These are phyloP conservation scores for Xeromyces bisporus DNA, from an alignment of 495 filamentous ascomycete species.

Conservation along the genomic window DNA sequence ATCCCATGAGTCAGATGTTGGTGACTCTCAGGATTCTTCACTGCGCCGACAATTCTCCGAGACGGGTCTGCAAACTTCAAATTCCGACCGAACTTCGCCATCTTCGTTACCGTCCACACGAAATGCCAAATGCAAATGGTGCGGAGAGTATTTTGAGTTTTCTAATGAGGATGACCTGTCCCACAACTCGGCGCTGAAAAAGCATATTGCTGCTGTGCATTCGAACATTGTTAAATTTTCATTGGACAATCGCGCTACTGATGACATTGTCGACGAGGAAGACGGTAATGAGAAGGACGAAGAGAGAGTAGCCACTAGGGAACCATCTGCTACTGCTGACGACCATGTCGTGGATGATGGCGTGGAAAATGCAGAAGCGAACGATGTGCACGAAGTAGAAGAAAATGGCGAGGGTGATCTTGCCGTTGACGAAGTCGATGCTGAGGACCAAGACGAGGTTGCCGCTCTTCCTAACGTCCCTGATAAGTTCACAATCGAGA, in stretches of 20 bases:
- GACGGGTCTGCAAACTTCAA: constrained; percentile 19
- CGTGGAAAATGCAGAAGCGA: constrained; percentile 10
- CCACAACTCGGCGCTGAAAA: constrained; percentile 14
- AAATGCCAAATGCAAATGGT: constrained; percentile 20
- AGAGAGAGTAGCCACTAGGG: constrained; percentile 1
- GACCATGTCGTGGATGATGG: too few species aligned
- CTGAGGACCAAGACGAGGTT: constrained; percentile 4
- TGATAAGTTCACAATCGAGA: constrained; percentile 14
- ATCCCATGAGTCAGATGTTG: constrained; percentile 25
- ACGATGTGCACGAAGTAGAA: constrained; percentile 8
- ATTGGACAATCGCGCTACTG: constrained; percentile 11
- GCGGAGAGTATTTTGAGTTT: constrained; percentile 18
- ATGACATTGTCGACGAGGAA: constrained; percentile 10
- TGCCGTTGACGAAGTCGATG: constrained; percentile 8
- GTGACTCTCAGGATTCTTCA: constrained; percentile 25
- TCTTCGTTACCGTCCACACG: constrained; percentile 16
- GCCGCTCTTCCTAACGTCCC: constrained; percentile 15
- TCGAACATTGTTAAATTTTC: constrained; percentile 13
- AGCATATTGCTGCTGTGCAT: constrained; percentile 19
- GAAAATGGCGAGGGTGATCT: constrained; percentile 11
- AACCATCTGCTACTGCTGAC: too few species aligned
- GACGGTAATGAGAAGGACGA: constrained; percentile 1
- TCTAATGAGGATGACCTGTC: constrained; percentile 12
- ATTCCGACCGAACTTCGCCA: constrained; percentile 20
- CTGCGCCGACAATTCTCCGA: constrained; percentile 31